Base-by-base conservation (phyloP, 192 early-diverging fungal genomes). In the Coemansia reversa region DNA sequence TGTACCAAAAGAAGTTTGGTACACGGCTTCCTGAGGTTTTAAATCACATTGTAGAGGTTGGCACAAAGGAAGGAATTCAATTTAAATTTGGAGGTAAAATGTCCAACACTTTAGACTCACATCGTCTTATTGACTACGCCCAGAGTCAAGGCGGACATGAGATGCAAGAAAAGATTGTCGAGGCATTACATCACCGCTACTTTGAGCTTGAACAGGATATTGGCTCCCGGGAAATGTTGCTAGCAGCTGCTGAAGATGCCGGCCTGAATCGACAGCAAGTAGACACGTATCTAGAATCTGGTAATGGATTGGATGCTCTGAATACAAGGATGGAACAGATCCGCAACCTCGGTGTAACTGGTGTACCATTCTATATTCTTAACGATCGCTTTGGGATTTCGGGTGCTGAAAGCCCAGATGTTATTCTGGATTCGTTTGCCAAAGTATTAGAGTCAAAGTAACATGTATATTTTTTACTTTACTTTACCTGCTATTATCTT, bases 311-410 rank as follows among this genome's bases (percentile, higher is more conserved):
- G 1, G 68, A 81, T 16, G 82, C 84, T 23, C 70, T 89, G 8
- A 67, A 80, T 50, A 58, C 72, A 3, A 72, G 79, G 23, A 79
- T 91, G 24, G 66, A 70, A 30, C 55, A 72, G 2, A 79, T 75
- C 0, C 75, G 74, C 30, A 16, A 62, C 1, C 56, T 76, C 30
- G 84, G 87, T 8, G 76, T 92, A 7, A 67, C 73, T 25, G 90
- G 92, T 47, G 92, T 93, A 19, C 92, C 92, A 29, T 81, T 87
- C 55, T 87, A 89, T 58, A 84, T 82, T 12, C 86, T 92, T 63
- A 69, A 84, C 14, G 72, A 84, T 50, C 86, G 76, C 60, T 89
- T 84, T 53, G 81, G 77, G 2, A 72, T 93, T 19, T 85, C 85
- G 32, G 91, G 89, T 14, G 91, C 89, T 0, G 89, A 92, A 50